Evolutionary conservation across 139 green algal genomes (phyloP).

Genomic region (Coccomyxa sp.): DNA sequence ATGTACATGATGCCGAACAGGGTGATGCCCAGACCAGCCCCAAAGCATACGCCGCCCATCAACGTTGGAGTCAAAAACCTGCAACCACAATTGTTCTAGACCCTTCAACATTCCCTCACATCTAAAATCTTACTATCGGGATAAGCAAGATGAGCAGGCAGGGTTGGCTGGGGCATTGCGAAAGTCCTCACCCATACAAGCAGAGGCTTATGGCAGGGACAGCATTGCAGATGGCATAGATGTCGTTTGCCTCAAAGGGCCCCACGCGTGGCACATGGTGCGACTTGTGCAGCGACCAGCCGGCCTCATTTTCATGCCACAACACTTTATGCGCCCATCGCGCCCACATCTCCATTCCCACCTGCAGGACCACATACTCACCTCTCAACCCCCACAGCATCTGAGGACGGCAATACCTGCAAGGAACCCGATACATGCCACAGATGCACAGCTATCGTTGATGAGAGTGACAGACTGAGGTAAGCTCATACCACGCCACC

Average conservation of each 20-base stretch:
- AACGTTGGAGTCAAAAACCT: constrained; percentile 71
- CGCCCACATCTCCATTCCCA: constrained; percentile 86
- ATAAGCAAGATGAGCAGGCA: neutral
- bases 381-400: neutral
- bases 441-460: constrained; percentile 2
- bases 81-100: neutral
- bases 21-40: constrained; percentile 93
- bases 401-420: neutral
- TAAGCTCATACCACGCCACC: constrained; percentile 61
- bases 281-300: constrained; percentile 85
- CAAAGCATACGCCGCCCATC: constrained; percentile 74
- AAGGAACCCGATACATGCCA: neutral
- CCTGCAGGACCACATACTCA: constrained; percentile 13
- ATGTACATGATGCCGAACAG: constrained; percentile 97
- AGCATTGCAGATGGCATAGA: constrained; percentile 91
- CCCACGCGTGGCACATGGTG: constrained; percentile 88
- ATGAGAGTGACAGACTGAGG: neutral
- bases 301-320: constrained; percentile 85
- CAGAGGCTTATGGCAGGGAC: constrained; percentile 87
- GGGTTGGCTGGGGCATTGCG: too few species aligned
- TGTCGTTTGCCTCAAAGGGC: constrained; percentile 95
- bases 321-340: constrained; percentile 86
- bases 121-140: neutral
- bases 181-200: constrained; percentile 62
- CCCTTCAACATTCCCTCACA: neutral